Base-by-base conservation (phyloP, 2,329 filamentous ascomycete genomes). In the Macroventuria anomochaeta region DNA sequence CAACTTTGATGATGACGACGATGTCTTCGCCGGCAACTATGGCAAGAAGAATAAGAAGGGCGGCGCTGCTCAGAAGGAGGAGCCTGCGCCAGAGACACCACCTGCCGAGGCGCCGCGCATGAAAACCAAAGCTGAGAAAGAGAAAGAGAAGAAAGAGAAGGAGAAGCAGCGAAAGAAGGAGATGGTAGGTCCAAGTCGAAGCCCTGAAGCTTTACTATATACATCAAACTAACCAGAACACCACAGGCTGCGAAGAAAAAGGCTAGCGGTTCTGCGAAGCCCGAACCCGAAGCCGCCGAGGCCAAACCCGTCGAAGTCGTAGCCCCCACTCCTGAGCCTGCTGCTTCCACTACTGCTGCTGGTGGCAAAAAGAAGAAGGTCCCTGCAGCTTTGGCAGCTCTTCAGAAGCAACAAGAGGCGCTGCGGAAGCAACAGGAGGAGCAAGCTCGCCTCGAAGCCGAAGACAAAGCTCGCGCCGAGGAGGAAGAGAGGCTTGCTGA, bases 121-220 rank as follows among this genome's bases (percentile, higher is more conserved):
- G 41, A 87, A 97, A 79, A 96, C 91, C 32, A 99, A 97, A 85
- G 95, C 96, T 53, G 93, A 99, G 80, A 99, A 99, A 81, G 95
- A 99, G 76, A 96, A 91, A 78, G 83, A 93, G 70, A 97, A 93
- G 84, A 99, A 97, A 80, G 95, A 99, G 80, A 87, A 91, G 57
- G 95, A 99, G 81, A 99, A 99, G 86, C 90, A 95, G 79, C 85
- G 93, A 64, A 99, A 99, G 81, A 99, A 93, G 86, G 95, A 99
- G 77, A 89, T 97, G 85, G 91, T 95, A 75, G 53, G 80, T 58
- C n/a, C 2, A 4, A 10, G 6, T 7, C 13, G 17, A 26, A 29
- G 20, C n/a, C 3, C 10, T 18, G 33, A n/a, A 13, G 7, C 28
- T 33, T 5, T 12, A 15, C 12, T 31, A 5, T n/a, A 11, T 1